Base-by-base conservation (phyloP, 148 eudicot genomes). In the Mesembryanthemum crystallinum region DNA sequence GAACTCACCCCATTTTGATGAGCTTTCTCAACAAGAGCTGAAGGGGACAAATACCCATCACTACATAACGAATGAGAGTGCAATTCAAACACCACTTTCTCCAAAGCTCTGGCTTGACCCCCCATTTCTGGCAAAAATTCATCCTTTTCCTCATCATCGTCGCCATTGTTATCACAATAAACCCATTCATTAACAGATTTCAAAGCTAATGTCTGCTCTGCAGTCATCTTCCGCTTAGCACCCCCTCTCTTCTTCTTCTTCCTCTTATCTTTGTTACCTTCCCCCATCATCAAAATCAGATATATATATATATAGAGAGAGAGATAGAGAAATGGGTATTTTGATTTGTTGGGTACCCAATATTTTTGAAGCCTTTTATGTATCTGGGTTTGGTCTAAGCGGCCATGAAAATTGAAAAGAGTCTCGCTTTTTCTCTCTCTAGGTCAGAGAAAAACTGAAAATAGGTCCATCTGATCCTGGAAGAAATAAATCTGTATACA, bases 11-110 rank as follows among this genome's bases (percentile, higher is more conserved):
- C 96, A 79, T 87, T 85, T 49, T 83, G 92, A 87, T 92, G 97
- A 62, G 98, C 98, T 82, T 79, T 92, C 72, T 92, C 94, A 68
- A 95, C 98, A 73, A 92, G 87, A 81, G 89, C 91, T 27, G 93
- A 70, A 89, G 98, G 98, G 43, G 98, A 88, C 59, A 95, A 87
- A 77, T 76, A 95, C 73, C 98, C 98, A 87, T 95, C 97, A 81
- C 98, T 95, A 57, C 91, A 87, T 81, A 83, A 88, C 29, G 97
- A 86, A 85, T 94, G 98, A 27, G 85, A 88, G 68, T 94, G 98
- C 79, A 94, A 79, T 54, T 94, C 98, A 79, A 94, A 92, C 73
- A 89, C 87, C 60, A 92, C 67, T 76, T 92, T 92, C 74, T 90
- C 91, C 11, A 78, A 80, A 73, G 64, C 54, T 78, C 78, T 85